Evolutionary conservation across 345 rosid species (phyloP).

Genomic region (Populus alba): DNA sequence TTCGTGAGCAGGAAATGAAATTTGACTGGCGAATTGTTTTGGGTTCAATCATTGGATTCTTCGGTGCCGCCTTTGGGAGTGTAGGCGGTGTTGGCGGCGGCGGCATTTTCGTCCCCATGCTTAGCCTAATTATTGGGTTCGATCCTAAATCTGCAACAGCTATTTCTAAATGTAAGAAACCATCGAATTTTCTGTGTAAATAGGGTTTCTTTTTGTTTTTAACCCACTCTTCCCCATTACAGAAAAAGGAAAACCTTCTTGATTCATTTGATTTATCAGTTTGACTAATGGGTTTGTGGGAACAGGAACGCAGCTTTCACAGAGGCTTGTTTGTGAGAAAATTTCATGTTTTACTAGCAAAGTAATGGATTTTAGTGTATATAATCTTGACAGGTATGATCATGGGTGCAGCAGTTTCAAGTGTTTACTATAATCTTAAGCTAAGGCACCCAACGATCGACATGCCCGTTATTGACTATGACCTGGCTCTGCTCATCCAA

Average conservation of each 20-base stretch:
- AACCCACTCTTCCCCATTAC: too few relatives aligned
- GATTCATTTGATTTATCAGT: neutral
- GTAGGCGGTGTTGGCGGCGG: conserved; percentile 57
- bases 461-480: conserved; percentile 57
- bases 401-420: conserved; percentile 55
- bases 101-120: conserved; percentile 57
- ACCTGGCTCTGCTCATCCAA: conserved; percentile 51
- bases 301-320: neutral
- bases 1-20: conserved; percentile 39
- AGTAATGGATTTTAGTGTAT: neutral
- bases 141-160: conserved; percentile 54
- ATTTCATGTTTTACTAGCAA: neutral
- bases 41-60: conserved; percentile 44
- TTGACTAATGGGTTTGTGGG: neutral
- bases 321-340: neutral
- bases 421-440: conserved; percentile 50
- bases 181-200: neutral
- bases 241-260: neutral
- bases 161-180: conserved; percentile 50
- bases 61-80: conserved; percentile 53
- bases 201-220: neutral
- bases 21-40: conserved; percentile 46
- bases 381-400: conserved; percentile 43
- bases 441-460: conserved; percentile 48
- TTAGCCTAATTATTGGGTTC: conserved; percentile 43